Evolutionary conservation across 176 grass and related monocot species (phyloP).

Genomic region (Triticum urartu): DNA sequence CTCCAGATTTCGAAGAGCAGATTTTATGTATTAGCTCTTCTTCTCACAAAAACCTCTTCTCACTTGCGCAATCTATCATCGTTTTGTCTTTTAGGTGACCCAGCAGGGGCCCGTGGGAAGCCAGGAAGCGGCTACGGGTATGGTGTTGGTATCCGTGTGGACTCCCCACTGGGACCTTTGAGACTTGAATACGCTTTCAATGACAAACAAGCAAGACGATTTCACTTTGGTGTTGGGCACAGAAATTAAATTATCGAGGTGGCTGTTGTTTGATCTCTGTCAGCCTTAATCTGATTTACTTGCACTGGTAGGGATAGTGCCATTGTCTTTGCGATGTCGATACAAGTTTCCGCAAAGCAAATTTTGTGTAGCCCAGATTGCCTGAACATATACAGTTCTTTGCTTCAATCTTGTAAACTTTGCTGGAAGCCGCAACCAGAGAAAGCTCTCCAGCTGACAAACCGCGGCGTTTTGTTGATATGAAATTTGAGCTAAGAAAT

Average conservation of each 20-base stretch:
- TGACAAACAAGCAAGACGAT: conserved; percentile 64
- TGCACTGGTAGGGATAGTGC: conserved; percentile 22
- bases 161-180: conserved; percentile 79
- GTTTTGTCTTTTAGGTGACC: conserved; percentile 65
- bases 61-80: conserved; percentile 12
- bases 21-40: not conserved
- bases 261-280: not conserved
- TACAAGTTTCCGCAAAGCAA: not conserved
- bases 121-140: conserved; percentile 85
- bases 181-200: conserved; percentile 91
- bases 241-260: conserved; percentile 50
- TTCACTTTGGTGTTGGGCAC: conserved; percentile 92
- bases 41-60: conserved; percentile 26
- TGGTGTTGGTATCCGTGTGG: conserved; percentile 78
- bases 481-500: too few species aligned
- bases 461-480: not conserved
- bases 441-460: not conserved
- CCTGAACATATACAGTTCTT: conserved; percentile 9
- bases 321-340: not conserved
- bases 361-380: conserved; percentile 21
- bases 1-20: not conserved
- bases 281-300: not conserved
- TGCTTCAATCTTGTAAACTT: not conserved
- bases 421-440: not conserved
- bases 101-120: conserved; percentile 79